phyloP scores from a whole-genome alignment of 306 rosid genomes.

The Prunus mongolica region DNA sequence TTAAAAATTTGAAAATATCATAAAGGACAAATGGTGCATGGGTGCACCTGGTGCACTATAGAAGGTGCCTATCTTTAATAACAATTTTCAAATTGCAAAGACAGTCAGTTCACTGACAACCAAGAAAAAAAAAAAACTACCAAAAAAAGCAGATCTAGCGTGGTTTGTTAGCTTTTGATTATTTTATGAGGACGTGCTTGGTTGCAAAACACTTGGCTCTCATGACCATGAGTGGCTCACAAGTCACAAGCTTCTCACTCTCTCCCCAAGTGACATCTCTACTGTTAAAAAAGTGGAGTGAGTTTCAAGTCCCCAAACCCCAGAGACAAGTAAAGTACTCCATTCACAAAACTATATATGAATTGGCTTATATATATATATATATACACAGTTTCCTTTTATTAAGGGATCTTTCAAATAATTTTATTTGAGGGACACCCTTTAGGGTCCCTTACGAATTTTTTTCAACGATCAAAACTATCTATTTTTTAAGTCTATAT shows the following conservation, averaged over 20 bases:
- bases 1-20: too few relatives aligned
- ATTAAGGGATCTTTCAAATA: too few relatives aligned
- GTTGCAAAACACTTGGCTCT: conserved; percentile 21
- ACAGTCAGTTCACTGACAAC: conserved; percentile 8
- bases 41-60: too few relatives aligned
- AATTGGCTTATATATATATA: background rate
- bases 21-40: too few relatives aligned
- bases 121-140: background rate
- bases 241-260: conserved; percentile 37
- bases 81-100: background rate
- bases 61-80: too few relatives aligned
- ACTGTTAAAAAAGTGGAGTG: conserved; percentile 45
- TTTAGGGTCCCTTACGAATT: too few relatives aligned
- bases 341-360: background rate
- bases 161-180: background rate
- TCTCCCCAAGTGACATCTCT: conserved; percentile 35
- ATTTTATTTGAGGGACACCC: too few relatives aligned
- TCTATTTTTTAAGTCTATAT: too few relatives aligned
- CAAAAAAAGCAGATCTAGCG: too few relatives aligned
- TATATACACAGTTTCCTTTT: too few relatives aligned
- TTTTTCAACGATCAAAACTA: too few relatives aligned
- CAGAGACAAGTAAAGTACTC: background rate
- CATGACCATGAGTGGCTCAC: conserved; percentile 41
- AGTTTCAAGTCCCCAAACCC: conserved; percentile 10
- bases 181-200: conserved; percentile 12